Evolutionary conservation across 495 filamentous ascomycete genomes (phyloP).

Genomic region (Trichoderma asperelloides): DNA sequence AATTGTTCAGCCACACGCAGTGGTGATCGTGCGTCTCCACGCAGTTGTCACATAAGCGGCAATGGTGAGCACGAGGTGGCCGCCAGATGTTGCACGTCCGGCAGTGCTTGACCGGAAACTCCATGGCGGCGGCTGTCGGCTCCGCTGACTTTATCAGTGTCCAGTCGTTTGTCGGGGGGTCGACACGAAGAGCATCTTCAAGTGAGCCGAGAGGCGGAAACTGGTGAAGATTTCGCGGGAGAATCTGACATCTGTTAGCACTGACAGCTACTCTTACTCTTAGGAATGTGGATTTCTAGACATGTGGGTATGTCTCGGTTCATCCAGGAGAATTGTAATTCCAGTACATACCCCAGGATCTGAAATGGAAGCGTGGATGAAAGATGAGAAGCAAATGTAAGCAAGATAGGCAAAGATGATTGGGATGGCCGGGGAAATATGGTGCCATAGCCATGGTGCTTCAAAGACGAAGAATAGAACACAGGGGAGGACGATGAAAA

Average conservation of each 20-base stretch:
- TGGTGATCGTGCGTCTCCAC: constrained; percentile 97
- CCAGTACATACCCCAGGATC: constrained; percentile 74
- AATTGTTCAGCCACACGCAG: constrained; percentile 99
- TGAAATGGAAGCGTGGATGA: constrained; percentile 79
- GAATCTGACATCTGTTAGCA: constrained; percentile 45
- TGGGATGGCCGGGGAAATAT: constrained; percentile 87
- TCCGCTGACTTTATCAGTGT: constrained; percentile 73
- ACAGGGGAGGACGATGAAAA: constrained; percentile 66
- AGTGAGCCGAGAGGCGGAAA: constrained; percentile 48
- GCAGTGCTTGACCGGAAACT: constrained; percentile 96
- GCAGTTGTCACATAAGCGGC: constrained; percentile 92
- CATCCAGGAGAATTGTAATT: background rate
- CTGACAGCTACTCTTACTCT: background rate
- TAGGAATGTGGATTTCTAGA: too few relatives aligned
- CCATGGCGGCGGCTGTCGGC: constrained; percentile 71
- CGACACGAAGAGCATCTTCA: constrained; percentile 69
- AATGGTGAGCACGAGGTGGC: constrained; percentile 90
- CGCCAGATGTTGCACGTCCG: constrained; percentile 96
- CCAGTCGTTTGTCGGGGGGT: constrained; percentile 85
- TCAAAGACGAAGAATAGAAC: constrained; percentile 80
- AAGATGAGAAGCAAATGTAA: constrained; percentile 83
- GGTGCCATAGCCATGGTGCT: constrained; percentile 81
- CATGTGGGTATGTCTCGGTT: background rate
- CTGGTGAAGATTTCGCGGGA: constrained; percentile 69
- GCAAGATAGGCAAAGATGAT: constrained; percentile 86